Evolutionary conservation across 441 rosid genomes (phyloP), one percentile per base, ranked within the genome.

Genomic region (Sinapis alba): DNA sequence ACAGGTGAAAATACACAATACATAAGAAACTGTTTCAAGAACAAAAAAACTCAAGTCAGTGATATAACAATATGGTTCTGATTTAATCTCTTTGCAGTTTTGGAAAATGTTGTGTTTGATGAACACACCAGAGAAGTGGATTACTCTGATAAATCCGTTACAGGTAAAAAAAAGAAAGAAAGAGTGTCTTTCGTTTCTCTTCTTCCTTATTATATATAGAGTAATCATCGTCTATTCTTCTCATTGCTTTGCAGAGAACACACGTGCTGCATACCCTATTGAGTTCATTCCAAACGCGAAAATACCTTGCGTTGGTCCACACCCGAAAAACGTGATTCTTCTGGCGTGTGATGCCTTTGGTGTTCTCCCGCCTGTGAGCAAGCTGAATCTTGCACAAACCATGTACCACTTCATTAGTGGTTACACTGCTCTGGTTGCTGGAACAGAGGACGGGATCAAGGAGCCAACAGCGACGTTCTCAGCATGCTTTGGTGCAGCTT

Each of bases 341-440:
- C 63, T 94, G 85, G 98, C 99, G 7, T 94, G 99, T 41, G 98
- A 92, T 59, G 98, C 98, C 21, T 88, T 94, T 77, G 97, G 99
- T 28, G 99, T 92, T 62, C 99, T 94, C 54, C 99, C 99, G 26
- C 99, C 99, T 0, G 99, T 92, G 80, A 90, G 98, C 97, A 92
- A 88, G 90, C 79, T 94, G 79, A 88, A 53, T 80, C 83, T 90
- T 80, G 90, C 98, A 9, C 99, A 90, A 72, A 88, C 98, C 71
- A 92, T 92, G 98, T 94, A 92, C 85, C 99, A 94, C 79, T 94
- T 92, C 86, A 94, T 94, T 67, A 94, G 98, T 59, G 99, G 99
- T 50, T 89, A 94, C 83, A 94, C 97, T 56, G 95, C 98, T 73
- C 78, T 90, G 98, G 98, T 94, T 6, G 96, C 98, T 21, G 97